phyloP scores from a whole-genome alignment of 1,284 basidiomycete genomes.

The Rhodotorula sp. region DNA sequence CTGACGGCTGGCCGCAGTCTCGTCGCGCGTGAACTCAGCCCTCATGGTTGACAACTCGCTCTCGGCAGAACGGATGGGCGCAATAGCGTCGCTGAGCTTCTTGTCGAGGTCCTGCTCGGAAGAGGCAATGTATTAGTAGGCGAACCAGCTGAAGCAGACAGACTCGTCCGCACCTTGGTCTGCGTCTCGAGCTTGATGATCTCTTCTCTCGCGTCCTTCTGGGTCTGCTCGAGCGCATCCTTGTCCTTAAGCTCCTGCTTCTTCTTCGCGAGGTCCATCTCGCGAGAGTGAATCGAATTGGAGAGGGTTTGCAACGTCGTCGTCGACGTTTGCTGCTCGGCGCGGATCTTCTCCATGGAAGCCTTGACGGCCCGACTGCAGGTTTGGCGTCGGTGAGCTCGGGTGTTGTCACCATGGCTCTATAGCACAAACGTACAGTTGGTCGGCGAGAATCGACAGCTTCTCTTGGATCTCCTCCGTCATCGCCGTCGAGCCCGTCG shows the following conservation, averaged over 20 bases:
- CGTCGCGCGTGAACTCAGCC: constrained; percentile 57
- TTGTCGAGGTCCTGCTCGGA: constrained; percentile 62
- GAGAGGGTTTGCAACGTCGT: constrained; percentile 26
- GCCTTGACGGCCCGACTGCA: constrained; percentile 26
- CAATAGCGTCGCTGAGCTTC: constrained; percentile 62
- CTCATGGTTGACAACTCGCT: constrained; percentile 60
- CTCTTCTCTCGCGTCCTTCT: constrained; percentile 52
- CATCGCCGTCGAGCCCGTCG: constrained; percentile 71
- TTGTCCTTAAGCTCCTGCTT: constrained; percentile 63
- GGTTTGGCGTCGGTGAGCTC: not conserved
- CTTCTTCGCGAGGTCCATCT: constrained; percentile 58
- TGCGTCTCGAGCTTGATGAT: constrained; percentile 49
- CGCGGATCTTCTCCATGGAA: constrained; percentile 34
- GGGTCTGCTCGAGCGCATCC: constrained; percentile 64
- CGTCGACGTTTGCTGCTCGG: constrained; percentile 21
- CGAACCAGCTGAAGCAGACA: not conserved
- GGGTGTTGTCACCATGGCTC: not conserved
- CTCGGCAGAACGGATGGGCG: constrained; percentile 67
- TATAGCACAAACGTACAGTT: constrained; percentile 61
- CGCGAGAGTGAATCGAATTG: constrained; percentile 33
- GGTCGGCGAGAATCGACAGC: constrained; percentile 60
- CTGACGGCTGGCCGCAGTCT: constrained; percentile 57
- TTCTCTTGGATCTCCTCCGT: constrained; percentile 78
- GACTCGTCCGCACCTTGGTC: constrained; percentile 54
- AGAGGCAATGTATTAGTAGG: too few species aligned